These are phyloP conservation scores for Podaxis sp. DNA, from an alignment of 768 basidiomycete genomes.

Conservation along the genomic window DNA sequence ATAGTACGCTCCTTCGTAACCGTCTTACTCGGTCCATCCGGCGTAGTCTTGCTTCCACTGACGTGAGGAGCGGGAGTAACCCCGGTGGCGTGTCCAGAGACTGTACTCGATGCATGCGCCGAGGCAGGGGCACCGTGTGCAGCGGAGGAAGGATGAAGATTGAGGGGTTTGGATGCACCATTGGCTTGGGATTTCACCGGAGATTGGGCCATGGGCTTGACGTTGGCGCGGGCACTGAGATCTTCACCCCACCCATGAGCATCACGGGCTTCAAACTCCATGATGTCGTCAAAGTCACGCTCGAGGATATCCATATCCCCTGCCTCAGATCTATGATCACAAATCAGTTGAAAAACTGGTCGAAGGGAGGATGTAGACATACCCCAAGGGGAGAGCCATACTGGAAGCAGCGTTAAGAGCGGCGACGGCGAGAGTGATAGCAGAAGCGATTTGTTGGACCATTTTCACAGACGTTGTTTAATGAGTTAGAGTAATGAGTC, in stretches of 20 bases:
- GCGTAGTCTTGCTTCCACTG: neutral
- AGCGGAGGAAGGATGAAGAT: neutral
- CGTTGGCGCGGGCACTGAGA: neutral
- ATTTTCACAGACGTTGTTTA: neutral
- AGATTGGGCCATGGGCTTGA: neutral
- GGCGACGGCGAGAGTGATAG: slow-evolving; percentile 5
- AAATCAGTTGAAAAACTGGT: neutral
- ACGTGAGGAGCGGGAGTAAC: neutral
- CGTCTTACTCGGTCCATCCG: neutral
- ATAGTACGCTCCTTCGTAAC: neutral
- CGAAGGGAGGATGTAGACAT: neutral
- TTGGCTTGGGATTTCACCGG: neutral
- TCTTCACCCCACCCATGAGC: neutral
- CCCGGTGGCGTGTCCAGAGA: neutral
- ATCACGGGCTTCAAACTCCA: neutral
- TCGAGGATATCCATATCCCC: neutral
- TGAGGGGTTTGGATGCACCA: neutral
- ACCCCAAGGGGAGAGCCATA: slow-evolving; percentile 3
- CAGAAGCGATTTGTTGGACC: neutral
- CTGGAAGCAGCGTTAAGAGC: neutral
- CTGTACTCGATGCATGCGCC: neutral
- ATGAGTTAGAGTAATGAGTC: neutral
- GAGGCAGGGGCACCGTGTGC: neutral
- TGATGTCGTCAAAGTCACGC: neutral
- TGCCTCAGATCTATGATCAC: neutral